A percentile compares a stretch with the other conserved stretches of the same genome.
Evolutionary conservation across 352 stramenopile species (phyloP).

Genomic region (Peronospora farinosa): DNA sequence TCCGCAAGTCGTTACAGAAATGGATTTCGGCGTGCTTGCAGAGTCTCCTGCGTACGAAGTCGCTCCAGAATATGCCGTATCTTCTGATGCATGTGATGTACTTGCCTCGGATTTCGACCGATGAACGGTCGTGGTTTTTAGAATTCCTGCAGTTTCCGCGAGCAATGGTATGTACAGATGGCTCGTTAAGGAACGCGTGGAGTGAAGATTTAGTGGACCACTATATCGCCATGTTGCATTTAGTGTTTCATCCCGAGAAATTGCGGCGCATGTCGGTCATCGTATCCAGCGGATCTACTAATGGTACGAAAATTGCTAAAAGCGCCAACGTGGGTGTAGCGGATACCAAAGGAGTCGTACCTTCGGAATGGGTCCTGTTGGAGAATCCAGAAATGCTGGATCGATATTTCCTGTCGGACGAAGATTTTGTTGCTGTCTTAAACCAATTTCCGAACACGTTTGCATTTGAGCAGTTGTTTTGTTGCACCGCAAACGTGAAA

Average conservation of each 20-base stretch:
- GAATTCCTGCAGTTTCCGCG: constrained; percentile 77
- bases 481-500: constrained; percentile 62
- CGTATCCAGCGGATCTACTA: constrained; percentile 53
- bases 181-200: constrained; percentile 56
- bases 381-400: constrained; percentile 80
- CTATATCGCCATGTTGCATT: constrained; percentile 80
- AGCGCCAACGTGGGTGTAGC: constrained; percentile 20
- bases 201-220: constrained; percentile 79
- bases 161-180: constrained; percentile 48
- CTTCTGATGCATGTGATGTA: constrained; percentile 84
- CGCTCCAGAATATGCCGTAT: constrained; percentile 73
- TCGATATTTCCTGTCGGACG: constrained; percentile 73
- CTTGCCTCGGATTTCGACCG: constrained; percentile 64
- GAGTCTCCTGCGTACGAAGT: constrained; percentile 52
- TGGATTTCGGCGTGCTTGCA: constrained; percentile 74
- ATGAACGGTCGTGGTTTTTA: constrained; percentile 76
- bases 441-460: constrained; percentile 85
- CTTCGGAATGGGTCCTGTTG: constrained; percentile 74
- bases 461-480: constrained; percentile 71
- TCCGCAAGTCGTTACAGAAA: constrained; percentile 71
- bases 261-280: constrained; percentile 61
- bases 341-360: constrained; percentile 38
- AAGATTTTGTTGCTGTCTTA: constrained; percentile 77
- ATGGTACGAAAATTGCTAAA: constrained; percentile 23
- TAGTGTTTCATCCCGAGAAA: constrained; percentile 83